These are phyloP conservation scores for Russula brevipes DNA, from an alignment of 768 basidiomycete species.

Conservation along the genomic window DNA sequence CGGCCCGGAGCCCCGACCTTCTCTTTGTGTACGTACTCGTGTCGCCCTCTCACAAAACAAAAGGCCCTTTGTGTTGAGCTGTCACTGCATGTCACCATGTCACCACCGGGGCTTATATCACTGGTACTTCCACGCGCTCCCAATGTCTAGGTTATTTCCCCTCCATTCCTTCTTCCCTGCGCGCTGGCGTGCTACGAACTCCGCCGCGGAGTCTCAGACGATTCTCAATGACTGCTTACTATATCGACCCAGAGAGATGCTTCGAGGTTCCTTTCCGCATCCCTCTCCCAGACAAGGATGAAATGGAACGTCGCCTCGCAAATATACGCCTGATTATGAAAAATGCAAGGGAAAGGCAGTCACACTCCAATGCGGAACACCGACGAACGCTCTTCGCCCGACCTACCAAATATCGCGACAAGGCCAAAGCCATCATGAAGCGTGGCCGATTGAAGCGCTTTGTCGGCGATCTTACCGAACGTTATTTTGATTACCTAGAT, in stretches of 20 bases:
- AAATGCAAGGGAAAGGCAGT: constrained; percentile 19
- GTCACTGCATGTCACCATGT: no score
- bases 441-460: constrained; percentile 6
- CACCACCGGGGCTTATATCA: background rate
- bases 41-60: constrained; percentile 2
- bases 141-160: constrained; percentile 3
- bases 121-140: background rate
- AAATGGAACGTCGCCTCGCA: constrained; percentile 15
- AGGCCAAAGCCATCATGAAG: constrained; percentile 9
- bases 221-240: constrained; percentile 12
- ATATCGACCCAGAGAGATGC: constrained; percentile 20
- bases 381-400: background rate
- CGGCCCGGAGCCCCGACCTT: background rate
- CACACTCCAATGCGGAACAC: constrained; percentile 9
- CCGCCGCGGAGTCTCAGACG: constrained; percentile 5
- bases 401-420: constrained; percentile 13
- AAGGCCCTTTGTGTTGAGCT: constrained; percentile 1
- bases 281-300: constrained; percentile 11
- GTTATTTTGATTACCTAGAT: constrained; percentile 12
- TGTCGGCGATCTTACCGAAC: constrained; percentile 9
- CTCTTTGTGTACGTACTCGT: background rate
- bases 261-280: constrained; percentile 19
- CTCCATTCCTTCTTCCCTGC: constrained; percentile 8
- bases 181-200: constrained; percentile 20
- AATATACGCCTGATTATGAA: constrained; percentile 11